phyloP scores from a whole-genome alignment of 208 protist species.

The Herpetomonas tarakana region DNA sequence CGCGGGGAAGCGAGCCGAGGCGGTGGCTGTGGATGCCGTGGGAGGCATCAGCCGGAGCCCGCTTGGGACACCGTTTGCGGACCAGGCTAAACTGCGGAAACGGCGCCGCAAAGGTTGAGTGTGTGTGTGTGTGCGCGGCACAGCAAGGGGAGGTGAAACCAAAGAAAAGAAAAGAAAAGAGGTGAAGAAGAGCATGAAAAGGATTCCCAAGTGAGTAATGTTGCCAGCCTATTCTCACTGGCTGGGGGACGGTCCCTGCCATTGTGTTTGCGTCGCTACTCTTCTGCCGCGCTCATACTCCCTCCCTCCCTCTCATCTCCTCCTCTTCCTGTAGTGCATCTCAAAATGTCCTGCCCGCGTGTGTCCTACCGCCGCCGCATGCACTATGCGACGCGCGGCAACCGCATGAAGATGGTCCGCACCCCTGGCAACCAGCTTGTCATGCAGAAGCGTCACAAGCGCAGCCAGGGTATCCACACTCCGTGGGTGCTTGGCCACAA shows the following conservation, averaged over 20 bases:
- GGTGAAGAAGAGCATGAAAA: not conserved
- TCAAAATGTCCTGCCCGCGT: conserved; percentile 57
- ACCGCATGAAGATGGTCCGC: conserved; percentile 81
- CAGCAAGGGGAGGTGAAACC: conserved; percentile 38
- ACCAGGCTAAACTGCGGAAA: too few relatives aligned
- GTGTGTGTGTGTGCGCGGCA: too few relatives aligned
- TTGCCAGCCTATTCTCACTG: too few relatives aligned
- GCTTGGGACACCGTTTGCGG: too few relatives aligned
- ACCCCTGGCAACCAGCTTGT: conserved; percentile 92
- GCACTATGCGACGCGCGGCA: conserved; percentile 75
- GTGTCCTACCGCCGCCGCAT: conserved; percentile 77
- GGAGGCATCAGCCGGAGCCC: conserved; percentile 43
- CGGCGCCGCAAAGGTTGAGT: too few relatives aligned
- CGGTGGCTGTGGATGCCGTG: conserved; percentile 33
- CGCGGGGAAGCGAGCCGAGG: conserved; percentile 35
- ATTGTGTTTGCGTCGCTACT: too few relatives aligned
- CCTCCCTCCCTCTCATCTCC: too few relatives aligned
- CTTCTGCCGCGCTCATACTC: too few relatives aligned
- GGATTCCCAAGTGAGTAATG: not conserved
- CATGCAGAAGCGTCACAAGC: conserved; percentile 96
- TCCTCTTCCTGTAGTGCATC: not conserved
- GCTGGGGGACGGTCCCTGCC: too few relatives aligned
- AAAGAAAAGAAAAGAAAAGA: conserved; percentile 1
- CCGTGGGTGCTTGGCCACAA: conserved; percentile 93
- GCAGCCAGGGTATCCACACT: conserved; percentile 88